Evolutionary conservation across 306 rosid genomes (phyloP).

Genomic region (Prunus mume): DNA sequence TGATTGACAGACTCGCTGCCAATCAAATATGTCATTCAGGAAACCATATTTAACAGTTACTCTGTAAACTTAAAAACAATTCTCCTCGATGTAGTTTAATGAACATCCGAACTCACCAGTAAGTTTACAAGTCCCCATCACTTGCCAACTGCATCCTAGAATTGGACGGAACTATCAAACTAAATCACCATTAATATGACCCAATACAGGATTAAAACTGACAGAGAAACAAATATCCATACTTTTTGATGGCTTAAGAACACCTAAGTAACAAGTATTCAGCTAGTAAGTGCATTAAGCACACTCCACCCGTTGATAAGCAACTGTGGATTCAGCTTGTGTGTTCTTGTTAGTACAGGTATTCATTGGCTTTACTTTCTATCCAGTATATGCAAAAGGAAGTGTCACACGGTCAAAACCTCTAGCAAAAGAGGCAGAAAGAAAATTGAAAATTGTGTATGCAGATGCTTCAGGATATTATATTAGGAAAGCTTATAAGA

Average conservation of each 20-base stretch:
- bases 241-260: neutral
- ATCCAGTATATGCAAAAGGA: neutral
- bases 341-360: neutral
- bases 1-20: neutral
- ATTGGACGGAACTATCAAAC: constrained; percentile 1
- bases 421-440: neutral
- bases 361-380: neutral
- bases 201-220: neutral
- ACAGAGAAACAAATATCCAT: neutral
- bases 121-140: neutral
- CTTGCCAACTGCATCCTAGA: neutral
- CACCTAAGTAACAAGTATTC: neutral
- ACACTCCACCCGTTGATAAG: neutral
- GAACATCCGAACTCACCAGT: neutral
- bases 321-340: neutral
- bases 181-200: neutral
- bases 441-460: neutral
- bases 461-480: neutral
- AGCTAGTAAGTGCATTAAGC: neutral
- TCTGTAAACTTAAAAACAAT: neutral
- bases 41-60: neutral
- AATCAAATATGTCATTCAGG: neutral
- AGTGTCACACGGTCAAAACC: neutral
- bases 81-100: neutral
- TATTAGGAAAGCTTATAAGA: neutral